These are phyloP conservation scores for Mucor racemosus DNA, from an alignment of 371 early-diverging fungal genomes.

Conservation along the genomic window DNA sequence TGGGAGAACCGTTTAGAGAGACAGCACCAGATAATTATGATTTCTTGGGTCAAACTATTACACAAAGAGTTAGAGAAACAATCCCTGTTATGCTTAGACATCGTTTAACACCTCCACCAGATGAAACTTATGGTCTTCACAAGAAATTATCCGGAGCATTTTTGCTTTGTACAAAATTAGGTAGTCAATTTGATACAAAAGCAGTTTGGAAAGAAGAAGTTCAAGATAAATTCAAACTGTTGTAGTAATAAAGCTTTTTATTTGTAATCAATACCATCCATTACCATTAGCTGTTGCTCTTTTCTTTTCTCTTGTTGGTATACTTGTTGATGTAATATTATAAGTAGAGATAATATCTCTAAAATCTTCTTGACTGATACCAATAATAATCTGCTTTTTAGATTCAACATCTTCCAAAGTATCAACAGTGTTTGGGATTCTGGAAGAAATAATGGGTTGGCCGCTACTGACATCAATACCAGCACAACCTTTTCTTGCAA, in stretches of 20 bases:
- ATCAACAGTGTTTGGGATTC: constrained; percentile 63
- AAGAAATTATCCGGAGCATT: constrained; percentile 94
- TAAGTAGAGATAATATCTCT: constrained; percentile 72
- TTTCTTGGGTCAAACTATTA: constrained; percentile 83
- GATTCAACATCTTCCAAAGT: constrained; percentile 64
- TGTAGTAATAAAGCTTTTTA: neutral
- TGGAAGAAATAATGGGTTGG: constrained; percentile 67
- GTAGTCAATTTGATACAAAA: constrained; percentile 75
- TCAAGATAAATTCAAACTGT: constrained; percentile 8
- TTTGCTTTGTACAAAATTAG: constrained; percentile 86
- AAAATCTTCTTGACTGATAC: constrained; percentile 76
- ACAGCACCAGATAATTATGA: constrained; percentile 68
- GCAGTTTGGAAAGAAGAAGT: constrained; percentile 66
- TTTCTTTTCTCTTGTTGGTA: constrained; percentile 15
- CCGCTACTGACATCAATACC: constrained; percentile 74
- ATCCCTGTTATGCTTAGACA: constrained; percentile 96
- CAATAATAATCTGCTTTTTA: constrained; percentile 87
- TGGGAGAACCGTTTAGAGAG: constrained; percentile 86
- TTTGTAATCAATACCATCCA: constrained; percentile 12
- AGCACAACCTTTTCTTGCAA: constrained; percentile 85
- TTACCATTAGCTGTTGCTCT: neutral
- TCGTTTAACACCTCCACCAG: constrained; percentile 95
- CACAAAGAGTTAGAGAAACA: constrained; percentile 78
- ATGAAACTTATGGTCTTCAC: constrained; percentile 95
- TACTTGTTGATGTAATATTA: constrained; percentile 44